Conservation (phyloP, 495 filamentous ascomycete species). For the Letharia columbiana region DNA sequence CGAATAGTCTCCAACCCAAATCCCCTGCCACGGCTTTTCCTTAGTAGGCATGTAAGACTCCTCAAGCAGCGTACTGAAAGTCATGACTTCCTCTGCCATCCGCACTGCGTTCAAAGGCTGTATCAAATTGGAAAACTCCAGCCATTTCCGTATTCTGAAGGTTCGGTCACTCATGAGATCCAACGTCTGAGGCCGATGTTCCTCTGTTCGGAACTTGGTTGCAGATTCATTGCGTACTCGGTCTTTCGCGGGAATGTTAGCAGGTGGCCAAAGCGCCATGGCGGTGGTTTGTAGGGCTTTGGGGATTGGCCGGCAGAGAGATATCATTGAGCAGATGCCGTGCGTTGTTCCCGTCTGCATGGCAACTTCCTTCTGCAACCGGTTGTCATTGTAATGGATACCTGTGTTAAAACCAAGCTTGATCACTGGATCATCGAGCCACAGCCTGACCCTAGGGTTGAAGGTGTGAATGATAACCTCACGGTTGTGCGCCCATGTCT, state of each 20-base stretch:
- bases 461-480: slow-evolving; percentile 70
- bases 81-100: slow-evolving; percentile 59
- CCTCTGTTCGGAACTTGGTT: slow-evolving; percentile 31
- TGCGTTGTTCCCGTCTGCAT: slow-evolving; percentile 47
- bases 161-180: slow-evolving; percentile 50
- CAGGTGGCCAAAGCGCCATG: slow-evolving; percentile 67
- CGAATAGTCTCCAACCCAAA: slow-evolving; percentile 88
- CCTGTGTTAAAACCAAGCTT: slow-evolving; percentile 38
- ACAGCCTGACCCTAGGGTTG: slow-evolving; percentile 56
- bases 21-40: slow-evolving; percentile 74
- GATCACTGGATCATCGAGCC: slow-evolving; percentile 62
- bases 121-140: slow-evolving; percentile 40
- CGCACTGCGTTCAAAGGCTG: slow-evolving; percentile 32
- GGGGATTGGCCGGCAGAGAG: slow-evolving; percentile 39
- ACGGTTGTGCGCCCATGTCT: slow-evolving; percentile 54
- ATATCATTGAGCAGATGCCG: slow-evolving; percentile 39
- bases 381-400: slow-evolving; percentile 15
- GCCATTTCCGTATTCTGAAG: slow-evolving; percentile 69
- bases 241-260: slow-evolving; percentile 52
- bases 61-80: slow-evolving; percentile 66
- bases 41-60: slow-evolving; percentile 64
- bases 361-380: slow-evolving; percentile 35
- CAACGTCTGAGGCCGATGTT: slow-evolving; percentile 36
- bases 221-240: slow-evolving; percentile 43
- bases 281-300: slow-evolving; percentile 27